phyloP scores from a whole-genome alignment of 1,284 basidiomycete species.

The Malassezia furfur region DNA sequence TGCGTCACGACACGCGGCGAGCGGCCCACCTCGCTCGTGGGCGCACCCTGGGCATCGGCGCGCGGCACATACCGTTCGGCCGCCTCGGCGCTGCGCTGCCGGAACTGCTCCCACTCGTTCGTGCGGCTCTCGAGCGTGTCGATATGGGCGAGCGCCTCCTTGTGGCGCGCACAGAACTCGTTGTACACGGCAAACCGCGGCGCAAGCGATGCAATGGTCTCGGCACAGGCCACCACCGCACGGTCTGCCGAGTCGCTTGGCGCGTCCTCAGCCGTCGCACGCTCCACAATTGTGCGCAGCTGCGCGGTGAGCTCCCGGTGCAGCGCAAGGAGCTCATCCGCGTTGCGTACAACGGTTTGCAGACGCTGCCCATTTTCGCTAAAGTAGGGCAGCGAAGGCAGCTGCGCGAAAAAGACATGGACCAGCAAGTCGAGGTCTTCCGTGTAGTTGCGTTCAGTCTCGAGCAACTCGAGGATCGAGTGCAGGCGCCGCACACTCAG shows the following conservation, averaged over 20 bases:
- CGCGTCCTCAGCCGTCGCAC: slow-evolving; percentile 19
- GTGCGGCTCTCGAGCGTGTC: slow-evolving; percentile 39
- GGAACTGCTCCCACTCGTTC: slow-evolving; percentile 40
- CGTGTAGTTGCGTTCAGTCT: slow-evolving; percentile 43
- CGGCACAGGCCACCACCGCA: slow-evolving; percentile 24
- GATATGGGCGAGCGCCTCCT: slow-evolving; percentile 39
- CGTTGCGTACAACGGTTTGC: slow-evolving; percentile 36
- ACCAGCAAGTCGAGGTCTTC: slow-evolving; percentile 40
- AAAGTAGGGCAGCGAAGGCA: slow-evolving; percentile 40
- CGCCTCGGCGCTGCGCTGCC: slow-evolving; percentile 31
- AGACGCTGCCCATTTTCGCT: slow-evolving; percentile 29
- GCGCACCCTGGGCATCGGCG: not conserved
- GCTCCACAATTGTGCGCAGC: not conserved
- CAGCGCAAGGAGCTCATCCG: slow-evolving; percentile 29
- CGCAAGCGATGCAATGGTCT: slow-evolving; percentile 28
- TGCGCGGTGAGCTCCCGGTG: slow-evolving; percentile 30
- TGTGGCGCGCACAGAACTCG: slow-evolving; percentile 42
- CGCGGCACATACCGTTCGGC: slow-evolving; percentile 1
- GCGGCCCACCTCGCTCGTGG: not conserved
- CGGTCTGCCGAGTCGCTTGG: slow-evolving; percentile 25
- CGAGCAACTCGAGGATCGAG: slow-evolving; percentile 39
- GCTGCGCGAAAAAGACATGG: slow-evolving; percentile 39
- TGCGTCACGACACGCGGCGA: slow-evolving; percentile 15
- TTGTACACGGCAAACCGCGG: slow-evolving; percentile 29
- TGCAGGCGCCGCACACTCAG: slow-evolving; percentile 8